phyloP scores from a whole-genome alignment of 176 grass and related monocot genomes.

The Lolium rigidum region DNA sequence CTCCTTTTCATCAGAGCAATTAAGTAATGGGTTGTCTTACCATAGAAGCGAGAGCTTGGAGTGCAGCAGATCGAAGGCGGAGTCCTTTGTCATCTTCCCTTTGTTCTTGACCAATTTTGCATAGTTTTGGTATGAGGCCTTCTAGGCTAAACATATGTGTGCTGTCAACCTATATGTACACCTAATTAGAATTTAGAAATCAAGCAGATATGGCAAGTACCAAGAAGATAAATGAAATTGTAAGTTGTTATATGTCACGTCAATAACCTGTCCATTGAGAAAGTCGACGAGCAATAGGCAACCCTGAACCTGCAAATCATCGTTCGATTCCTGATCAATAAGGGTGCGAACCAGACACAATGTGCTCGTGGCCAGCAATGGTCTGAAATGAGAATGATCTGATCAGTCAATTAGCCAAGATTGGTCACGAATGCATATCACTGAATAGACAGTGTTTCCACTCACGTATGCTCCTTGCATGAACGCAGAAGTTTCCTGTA shows the following conservation, averaged over 20 bases:
- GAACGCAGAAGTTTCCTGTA: constrained; percentile 87
- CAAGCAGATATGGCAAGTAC: constrained; percentile 38
- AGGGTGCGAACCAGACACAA: constrained; percentile 74
- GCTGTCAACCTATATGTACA: constrained; percentile 79
- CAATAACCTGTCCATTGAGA: constrained; percentile 79
- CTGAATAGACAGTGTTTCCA: constrained; percentile 29
- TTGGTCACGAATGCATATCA: constrained; percentile 18
- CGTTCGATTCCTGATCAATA: constrained; percentile 76
- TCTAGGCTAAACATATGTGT: constrained; percentile 97
- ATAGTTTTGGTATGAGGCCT: constrained; percentile 92
- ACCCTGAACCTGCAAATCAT: constrained; percentile 73
- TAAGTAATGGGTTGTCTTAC: constrained; percentile 51
- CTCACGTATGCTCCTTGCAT: constrained; percentile 93
- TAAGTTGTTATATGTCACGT: neutral
- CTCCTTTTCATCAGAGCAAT: constrained; percentile 28
- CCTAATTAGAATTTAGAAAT: constrained; percentile 30
- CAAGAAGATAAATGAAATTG: neutral
- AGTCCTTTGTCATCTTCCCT: constrained; percentile 77
- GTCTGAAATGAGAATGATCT: constrained; percentile 58
- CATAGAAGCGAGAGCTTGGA: constrained; percentile 94
- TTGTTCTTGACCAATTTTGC: constrained; percentile 75
- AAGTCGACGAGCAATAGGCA: constrained; percentile 93
- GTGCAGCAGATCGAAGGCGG: constrained; percentile 66
- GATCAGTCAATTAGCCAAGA: constrained; percentile 31
- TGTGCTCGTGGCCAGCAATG: constrained; percentile 83